Conservation (phyloP, 2,329 filamentous ascomycete species). For the Thelonectria blattea region DNA sequence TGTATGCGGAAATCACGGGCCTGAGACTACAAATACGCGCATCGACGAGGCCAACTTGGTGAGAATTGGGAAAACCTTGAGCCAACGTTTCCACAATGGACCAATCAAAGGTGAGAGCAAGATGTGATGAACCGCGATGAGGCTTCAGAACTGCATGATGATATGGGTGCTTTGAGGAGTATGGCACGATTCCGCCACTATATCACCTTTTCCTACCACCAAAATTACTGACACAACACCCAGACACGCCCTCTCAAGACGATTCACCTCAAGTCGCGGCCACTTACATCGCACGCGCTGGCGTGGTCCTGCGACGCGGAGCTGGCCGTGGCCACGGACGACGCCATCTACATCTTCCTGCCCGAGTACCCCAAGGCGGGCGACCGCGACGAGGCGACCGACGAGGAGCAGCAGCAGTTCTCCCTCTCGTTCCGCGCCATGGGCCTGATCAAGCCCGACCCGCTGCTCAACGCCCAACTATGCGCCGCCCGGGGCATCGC, state of each 20-base stretch:
- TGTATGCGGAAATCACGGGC: not conserved
- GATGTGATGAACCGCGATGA: not conserved
- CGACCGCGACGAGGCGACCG: conserved; percentile 36
- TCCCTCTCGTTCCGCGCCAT: conserved; percentile 42
- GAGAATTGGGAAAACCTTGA: not conserved
- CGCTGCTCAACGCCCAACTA: conserved; percentile 53
- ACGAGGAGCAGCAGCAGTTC: conserved; percentile 43
- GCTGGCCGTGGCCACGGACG: conserved; percentile 62
- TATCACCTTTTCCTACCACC: not conserved
- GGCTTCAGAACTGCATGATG: not conserved
- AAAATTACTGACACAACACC: not conserved
- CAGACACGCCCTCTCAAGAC: conserved; percentile 56
- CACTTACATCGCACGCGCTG: conserved; percentile 50
- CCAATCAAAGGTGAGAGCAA: not conserved
- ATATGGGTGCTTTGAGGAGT: too few relatives aligned
- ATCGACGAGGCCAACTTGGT: not conserved
- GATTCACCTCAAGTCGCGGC: conserved; percentile 50
- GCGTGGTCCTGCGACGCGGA: conserved; percentile 65
- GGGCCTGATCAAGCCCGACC: conserved; percentile 46
- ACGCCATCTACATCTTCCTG: conserved; percentile 58
- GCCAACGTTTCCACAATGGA: not conserved
- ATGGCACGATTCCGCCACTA: too few relatives aligned
- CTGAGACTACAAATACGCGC: not conserved
- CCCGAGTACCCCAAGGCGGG: conserved; percentile 49
- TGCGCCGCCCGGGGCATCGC: conserved; percentile 47